Conservation (phyloP, 768 basidiomycete species). For the Pisolithus microcarpus region DNA sequence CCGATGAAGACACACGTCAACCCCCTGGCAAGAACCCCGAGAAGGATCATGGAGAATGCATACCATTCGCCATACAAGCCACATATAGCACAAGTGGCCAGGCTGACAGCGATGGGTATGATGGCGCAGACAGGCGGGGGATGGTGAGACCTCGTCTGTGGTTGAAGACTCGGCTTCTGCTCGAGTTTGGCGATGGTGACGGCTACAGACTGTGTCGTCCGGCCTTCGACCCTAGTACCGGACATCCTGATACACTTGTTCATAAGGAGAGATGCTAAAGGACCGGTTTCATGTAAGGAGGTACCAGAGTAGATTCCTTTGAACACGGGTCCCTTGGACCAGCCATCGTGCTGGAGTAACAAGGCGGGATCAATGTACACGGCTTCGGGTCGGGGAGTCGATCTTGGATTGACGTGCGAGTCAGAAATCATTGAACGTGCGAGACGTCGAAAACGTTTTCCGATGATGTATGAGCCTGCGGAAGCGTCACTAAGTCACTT, state of each 20-base stretch:
- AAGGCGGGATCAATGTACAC: no score
- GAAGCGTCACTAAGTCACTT: no score
- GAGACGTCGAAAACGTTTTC: no score
- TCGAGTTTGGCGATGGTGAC: constrained; percentile 13
- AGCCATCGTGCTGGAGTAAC: no score
- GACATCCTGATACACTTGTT: constrained; percentile 3
- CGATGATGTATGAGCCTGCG: no score
- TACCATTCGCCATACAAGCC: constrained; percentile 1
- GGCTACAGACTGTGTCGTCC: constrained; percentile 4
- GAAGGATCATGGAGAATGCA: background rate
- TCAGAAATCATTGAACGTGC: no score
- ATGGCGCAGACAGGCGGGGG: constrained; percentile 3
- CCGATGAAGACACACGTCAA: constrained; percentile 19
- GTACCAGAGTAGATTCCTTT: constrained; percentile 14
- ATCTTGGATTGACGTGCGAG: no score
- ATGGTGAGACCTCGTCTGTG: constrained; percentile 3
- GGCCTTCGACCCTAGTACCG: background rate
- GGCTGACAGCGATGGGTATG: background rate
- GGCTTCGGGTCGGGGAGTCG: no score
- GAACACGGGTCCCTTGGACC: constrained; percentile 13
- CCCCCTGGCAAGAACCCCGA: constrained; percentile 24
- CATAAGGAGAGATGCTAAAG: constrained; percentile 14
- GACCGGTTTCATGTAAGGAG: constrained; percentile 11
- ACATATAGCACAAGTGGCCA: constrained; percentile 10
- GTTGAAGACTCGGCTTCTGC: background rate